phyloP scores from a whole-genome alignment of 345 rosid species.

The Linum usitatissimum region DNA sequence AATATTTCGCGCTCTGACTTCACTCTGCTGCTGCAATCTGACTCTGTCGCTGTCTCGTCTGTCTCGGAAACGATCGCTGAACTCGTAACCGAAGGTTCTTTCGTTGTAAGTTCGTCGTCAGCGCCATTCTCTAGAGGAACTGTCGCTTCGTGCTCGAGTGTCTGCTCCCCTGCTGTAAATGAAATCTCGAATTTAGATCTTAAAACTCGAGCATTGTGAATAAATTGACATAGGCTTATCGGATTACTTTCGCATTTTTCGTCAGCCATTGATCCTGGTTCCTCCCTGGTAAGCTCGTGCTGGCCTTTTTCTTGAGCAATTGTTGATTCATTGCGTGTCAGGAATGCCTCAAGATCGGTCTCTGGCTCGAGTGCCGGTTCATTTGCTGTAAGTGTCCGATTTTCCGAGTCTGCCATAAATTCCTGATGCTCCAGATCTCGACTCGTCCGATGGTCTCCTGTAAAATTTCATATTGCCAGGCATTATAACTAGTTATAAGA shows the following conservation, averaged over 20 bases:
- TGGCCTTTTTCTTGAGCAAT: background rate
- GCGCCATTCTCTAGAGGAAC: background rate
- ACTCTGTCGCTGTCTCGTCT: background rate
- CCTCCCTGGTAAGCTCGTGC: background rate
- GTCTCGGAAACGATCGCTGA: constrained; percentile 14
- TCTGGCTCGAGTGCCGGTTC: background rate
- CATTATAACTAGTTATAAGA: too few species aligned
- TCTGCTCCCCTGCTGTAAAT: background rate
- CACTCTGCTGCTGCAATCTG: background rate
- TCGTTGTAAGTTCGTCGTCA: background rate
- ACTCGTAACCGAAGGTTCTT: background rate
- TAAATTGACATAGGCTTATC: too few species aligned
- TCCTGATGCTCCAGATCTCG: too few species aligned
- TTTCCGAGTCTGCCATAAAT: too few species aligned
- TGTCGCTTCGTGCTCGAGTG: background rate
- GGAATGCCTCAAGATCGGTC: background rate
- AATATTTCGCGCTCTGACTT: background rate
- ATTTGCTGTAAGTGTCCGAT: background rate
- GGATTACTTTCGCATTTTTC: background rate
- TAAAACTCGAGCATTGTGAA: too few species aligned
- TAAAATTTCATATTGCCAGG: too few species aligned
- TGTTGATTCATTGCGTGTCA: background rate
- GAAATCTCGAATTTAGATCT: background rate
- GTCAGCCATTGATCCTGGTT: background rate
- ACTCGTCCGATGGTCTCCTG: too few species aligned